Conservation (phyloP, 192 early-diverging fungal species). For the Backusella tuberculispora region DNA sequence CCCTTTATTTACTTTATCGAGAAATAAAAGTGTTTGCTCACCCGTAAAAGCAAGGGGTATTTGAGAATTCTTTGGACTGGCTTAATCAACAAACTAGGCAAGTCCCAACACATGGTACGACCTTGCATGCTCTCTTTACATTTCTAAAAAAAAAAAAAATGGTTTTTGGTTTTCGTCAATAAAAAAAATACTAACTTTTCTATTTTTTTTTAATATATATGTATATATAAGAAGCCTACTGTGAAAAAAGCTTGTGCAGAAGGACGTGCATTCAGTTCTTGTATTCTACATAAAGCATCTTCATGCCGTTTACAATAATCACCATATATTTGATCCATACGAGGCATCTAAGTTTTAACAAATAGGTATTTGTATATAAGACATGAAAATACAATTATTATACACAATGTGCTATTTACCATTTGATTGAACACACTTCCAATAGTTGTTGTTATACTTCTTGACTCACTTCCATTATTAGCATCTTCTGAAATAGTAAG, state of each 20-base stretch:
- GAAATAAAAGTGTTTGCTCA: slow-evolving; percentile 26
- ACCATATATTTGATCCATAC: slow-evolving; percentile 63
- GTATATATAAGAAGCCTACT: slow-evolving; percentile 37
- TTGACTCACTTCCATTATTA: slow-evolving; percentile 13
- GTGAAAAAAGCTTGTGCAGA: slow-evolving; percentile 50
- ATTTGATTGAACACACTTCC: slow-evolving; percentile 58
- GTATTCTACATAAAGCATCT: slow-evolving; percentile 60
- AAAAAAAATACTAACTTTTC: not conserved
- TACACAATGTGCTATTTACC: slow-evolving; percentile 41
- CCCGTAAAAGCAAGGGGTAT: slow-evolving; percentile 87
- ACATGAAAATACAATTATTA: not conserved
- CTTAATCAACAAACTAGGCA: slow-evolving; percentile 90
- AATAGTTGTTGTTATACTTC: slow-evolving; percentile 35
- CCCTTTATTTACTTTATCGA: not conserved
- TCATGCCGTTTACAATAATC: slow-evolving; percentile 83
- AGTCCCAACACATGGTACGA: slow-evolving; percentile 88
- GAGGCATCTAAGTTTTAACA: slow-evolving; percentile 18
- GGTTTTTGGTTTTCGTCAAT: slow-evolving; percentile 12
- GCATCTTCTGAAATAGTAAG: slow-evolving; percentile 28
- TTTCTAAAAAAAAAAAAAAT: slow-evolving; percentile 49
- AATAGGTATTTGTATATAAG: slow-evolving; percentile 3
- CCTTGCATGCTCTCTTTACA: slow-evolving; percentile 66
- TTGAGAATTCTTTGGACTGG: slow-evolving; percentile 98
- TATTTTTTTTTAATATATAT: not conserved
- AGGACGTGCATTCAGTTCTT: slow-evolving; percentile 56